Base-by-base conservation (phyloP, 2,329 filamentous ascomycete species). In the Fusarium xylarioides region DNA sequence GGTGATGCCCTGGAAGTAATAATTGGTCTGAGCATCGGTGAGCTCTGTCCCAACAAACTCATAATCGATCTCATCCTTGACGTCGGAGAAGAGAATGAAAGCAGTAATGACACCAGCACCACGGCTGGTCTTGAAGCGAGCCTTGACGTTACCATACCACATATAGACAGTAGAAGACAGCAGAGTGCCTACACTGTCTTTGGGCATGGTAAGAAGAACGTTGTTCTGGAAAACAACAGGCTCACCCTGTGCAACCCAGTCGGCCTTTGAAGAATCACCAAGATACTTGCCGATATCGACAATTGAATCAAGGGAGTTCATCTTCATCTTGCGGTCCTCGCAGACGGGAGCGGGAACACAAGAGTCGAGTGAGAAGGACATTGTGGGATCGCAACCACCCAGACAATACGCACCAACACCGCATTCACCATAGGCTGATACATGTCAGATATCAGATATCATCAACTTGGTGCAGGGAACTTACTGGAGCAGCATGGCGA, bases 51-150 rank as follows among this genome's bases (percentile, higher is more conserved):
- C 96, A 61, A 99, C 89, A 81, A 93, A 98, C 82, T 99, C 96
- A 81, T 94, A 98, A 85, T 99, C 96, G 78, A 99, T 97, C 83
- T 99, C 96, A 80, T 99, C 96, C 87, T 98, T 97, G 79, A 97
- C 93, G 79, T 98, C 95, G 40, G 93, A 95, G 82, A 98, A 90
- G 79, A 98, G 86, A 81, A 99, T 99, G 81, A 99, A 99, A 35
- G 95, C 95, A 4, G 95, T 97, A n/a, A 99, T 93, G 28, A 99
- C 96, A 87, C 96, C 96, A 50, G 87, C 85, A 65, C 95, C 95
- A 78, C 93, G 91, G 73, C 92, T 92, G 0, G 95, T 95, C 87
- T 94, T 96, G 82, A 98, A 86, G 63, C 86, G 93, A 61, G 94
- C 94, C 81, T 92, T 93, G 78, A 97, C 91, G 82, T 93, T 97